A percentile compares a stretch with the other conserved stretches of the same genome.
Conservation (phyloP, 2,329 filamentous ascomycete genomes). For the Monilinia laxa region DNA sequence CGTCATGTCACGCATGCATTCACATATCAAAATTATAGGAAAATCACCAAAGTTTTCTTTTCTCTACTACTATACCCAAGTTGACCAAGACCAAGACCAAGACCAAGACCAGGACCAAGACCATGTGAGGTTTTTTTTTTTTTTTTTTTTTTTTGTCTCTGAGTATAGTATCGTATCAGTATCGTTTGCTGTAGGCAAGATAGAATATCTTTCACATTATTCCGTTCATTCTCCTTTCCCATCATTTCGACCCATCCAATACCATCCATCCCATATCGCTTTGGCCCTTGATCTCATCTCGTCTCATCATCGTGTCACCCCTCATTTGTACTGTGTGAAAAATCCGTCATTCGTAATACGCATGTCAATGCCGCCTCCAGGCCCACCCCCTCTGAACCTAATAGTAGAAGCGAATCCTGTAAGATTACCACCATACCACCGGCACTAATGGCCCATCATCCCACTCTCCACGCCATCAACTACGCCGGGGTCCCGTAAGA, state of each 20-base stretch:
- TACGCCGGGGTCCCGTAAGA: neutral
- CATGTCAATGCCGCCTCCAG: neutral
- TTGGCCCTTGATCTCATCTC: neutral
- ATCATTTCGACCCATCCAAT: neutral
- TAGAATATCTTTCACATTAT: neutral
- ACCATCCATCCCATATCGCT: neutral
- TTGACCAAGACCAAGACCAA: neutral
- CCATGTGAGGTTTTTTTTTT: neutral
- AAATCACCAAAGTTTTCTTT: neutral
- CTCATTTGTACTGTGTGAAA: conserved; percentile 13
- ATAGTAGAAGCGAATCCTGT: neutral
- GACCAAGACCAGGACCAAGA: neutral
- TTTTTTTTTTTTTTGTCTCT: neutral
- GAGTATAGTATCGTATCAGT: neutral
- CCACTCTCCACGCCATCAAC: conserved; percentile 1
- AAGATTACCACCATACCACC: neutral
- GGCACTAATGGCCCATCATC: conserved; percentile 7
- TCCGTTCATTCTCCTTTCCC: neutral
- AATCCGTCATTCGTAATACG: conserved; percentile 8
- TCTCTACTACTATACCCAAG: neutral
- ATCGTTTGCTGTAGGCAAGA: neutral
- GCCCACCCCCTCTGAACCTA: neutral
- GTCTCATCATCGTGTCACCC: neutral
- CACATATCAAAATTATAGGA: neutral
- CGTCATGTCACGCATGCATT: neutral